A percentile compares a stretch with the other conserved stretches of the same genome.
Evolutionary conservation across 2,329 filamentous ascomycete species (phyloP).

Genomic region (Talaromyces sp.): DNA sequence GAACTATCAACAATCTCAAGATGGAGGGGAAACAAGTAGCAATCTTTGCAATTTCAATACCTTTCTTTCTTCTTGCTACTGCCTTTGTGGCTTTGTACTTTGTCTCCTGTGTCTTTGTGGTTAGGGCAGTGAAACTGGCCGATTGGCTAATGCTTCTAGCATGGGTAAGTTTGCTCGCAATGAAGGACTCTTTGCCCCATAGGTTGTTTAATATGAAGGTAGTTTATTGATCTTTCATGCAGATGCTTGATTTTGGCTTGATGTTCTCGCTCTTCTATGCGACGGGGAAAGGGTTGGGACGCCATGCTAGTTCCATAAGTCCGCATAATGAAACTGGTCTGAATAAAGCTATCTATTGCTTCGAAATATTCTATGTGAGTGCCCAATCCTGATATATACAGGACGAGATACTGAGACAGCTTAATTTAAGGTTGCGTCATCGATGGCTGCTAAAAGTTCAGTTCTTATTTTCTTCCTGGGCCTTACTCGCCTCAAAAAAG

Average conservation of each 20-base stretch:
- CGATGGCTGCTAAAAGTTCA: slow-evolving; percentile 92
- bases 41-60: slow-evolving; percentile 42
- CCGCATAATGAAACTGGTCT: background rate
- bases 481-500: slow-evolving; percentile 72
- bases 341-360: slow-evolving; percentile 11
- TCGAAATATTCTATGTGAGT: slow-evolving; percentile 47
- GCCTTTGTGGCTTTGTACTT: slow-evolving; percentile 73
- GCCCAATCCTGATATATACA: slow-evolving; percentile 17
- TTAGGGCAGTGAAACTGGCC: slow-evolving; percentile 69
- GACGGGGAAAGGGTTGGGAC: slow-evolving; percentile 9
- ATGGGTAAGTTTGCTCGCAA: slow-evolving; percentile 56
- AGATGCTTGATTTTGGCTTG: slow-evolving; percentile 13
- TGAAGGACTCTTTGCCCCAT: background rate
- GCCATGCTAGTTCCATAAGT: background rate
- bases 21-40: background rate
- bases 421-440: slow-evolving; percentile 67
- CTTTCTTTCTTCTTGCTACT: slow-evolving; percentile 62
- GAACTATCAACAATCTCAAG: background rate
- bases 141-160: slow-evolving; percentile 79
- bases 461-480: slow-evolving; percentile 87
- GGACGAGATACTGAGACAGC: background rate
- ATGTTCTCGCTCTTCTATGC: slow-evolving; percentile 5
- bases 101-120: slow-evolving; percentile 69
- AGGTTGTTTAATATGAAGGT: background rate
- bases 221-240: background rate